Conservation (phyloP, 169 alveolate genomes). For the Blepharisma undulans region DNA sequence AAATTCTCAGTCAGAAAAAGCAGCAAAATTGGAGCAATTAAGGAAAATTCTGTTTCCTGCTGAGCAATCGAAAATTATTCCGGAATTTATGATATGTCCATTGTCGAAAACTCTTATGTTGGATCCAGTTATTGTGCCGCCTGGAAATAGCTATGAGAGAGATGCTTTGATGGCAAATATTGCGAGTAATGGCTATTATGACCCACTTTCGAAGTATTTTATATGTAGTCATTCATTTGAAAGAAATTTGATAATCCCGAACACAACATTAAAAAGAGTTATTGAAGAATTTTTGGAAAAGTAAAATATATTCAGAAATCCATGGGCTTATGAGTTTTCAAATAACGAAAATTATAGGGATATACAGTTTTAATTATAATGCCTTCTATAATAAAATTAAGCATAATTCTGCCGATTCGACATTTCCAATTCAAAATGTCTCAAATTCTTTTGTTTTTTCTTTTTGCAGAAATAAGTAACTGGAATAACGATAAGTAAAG, state of each 20-base stretch:
- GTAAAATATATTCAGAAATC: conserved; percentile 56
- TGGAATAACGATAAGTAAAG: background rate
- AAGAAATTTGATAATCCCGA: conserved; percentile 27
- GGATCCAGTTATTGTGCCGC: conserved; percentile 48
- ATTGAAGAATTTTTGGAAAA: conserved; percentile 49
- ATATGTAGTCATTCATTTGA: conserved; percentile 35
- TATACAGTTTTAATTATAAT: background rate
- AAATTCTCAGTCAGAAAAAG: background rate
- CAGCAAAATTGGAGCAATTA: background rate
- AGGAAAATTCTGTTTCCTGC: background rate
- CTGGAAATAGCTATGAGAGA: conserved; percentile 62
- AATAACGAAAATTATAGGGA: conserved; percentile 42
- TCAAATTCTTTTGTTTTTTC: background rate
- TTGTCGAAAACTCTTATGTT: conserved; percentile 48
- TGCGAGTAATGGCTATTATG: conserved; percentile 42
- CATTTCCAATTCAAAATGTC: too few relatives aligned
- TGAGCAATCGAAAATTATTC: conserved; percentile 21
- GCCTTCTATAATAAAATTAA: too few relatives aligned
- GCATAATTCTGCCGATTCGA: too few relatives aligned
- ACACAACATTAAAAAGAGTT: conserved; percentile 51
- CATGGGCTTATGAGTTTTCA: conserved; percentile 59
- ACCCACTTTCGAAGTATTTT: conserved; percentile 14
- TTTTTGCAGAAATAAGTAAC: background rate
- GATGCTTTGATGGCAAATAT: conserved; percentile 24
- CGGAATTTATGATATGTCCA: conserved; percentile 50